Base-by-base conservation (phyloP, 1,284 basidiomycete genomes). In the Cryptococcus hybrid region DNA sequence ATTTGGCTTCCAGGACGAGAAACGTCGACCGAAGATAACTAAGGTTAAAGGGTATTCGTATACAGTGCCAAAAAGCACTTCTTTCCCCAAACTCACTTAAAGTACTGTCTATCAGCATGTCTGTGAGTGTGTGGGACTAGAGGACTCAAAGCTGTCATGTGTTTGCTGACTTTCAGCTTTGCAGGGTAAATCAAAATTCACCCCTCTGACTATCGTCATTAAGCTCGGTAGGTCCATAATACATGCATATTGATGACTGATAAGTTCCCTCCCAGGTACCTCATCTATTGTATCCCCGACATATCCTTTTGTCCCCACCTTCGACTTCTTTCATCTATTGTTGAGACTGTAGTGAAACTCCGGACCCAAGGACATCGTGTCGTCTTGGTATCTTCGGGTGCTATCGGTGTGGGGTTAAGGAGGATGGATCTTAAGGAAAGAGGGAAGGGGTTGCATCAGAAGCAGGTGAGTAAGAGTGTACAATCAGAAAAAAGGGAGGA, bases 351-450 rank as follows among this genome's bases (percentile, higher is more conserved):
- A 11, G 84, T 92, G 42, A 79, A 84, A 45, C 83, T 99, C 5
- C 86, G 88, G 50, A 80, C 82, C 3, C 80, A 86, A 44, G 95
- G 95, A 0, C 95, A 99, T 79, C 88, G 90, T 65, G 92, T 99
- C 56, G 90, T 98, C 2, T 85, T 99, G 11, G 93, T 97, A 56
- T 93, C 89, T 64, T 96, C 93, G 9, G 95, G 95, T 0, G 96
- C 95, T 12, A 98, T 99, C 57, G 96, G 89, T 1, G 90, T 98
- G 40, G 96, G 95, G 0, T 77, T 97, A 55, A 87, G 93, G 70
- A 84, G 92, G 46, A 99, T 99, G 95, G 83, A 86, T 38, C 80
- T 96, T 63, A 83, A 86, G 13, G 86, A 84, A 56, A 83, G 84
- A 58, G 91, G 93, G 1, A 95, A 94, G 68, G 86, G 84, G 55